Evolutionary conservation across 768 basidiomycete species (phyloP), one percentile per base, ranked within the genome.

Genomic region (Amanita brunnescens): DNA sequence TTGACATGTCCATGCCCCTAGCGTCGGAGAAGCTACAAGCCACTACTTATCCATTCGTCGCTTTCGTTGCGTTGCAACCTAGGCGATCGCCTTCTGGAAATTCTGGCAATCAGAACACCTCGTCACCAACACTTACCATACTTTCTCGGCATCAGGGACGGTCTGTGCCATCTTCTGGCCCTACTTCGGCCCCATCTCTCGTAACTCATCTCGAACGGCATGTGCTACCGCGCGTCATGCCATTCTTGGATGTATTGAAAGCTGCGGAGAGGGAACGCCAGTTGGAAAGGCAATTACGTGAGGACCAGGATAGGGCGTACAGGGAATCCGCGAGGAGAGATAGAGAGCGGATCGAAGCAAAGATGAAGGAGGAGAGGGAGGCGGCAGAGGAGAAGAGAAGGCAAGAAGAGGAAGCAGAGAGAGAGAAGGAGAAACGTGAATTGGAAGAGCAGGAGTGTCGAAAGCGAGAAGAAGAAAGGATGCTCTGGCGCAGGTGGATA

Each of bases 41-140:
- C 2, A 92, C 93, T 1, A 91, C 93, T 0, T 96, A 87, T 60
- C 96, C 95, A 0, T 94, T 94, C 55, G 75, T 99, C 43, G 89
- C 90, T 1, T 99, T 97, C 65, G 65, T 96, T 43, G 85, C 93
- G 1, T 79, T 96, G 43, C 90, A 97, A 61, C 84, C 90, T 0
- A 78, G 78, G 14, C 78, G 80, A 26, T 72, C 65, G 18, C 63
- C 71, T 4, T 64, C 67, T 20, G 66, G 72, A 0, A 60, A 71
- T 5, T 58, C 70, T 4, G 61, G 62, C 2, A 56, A 72, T 5
- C 55, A 68, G 0, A 47, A 64, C 26, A 62, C 68, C 3, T 58
- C 63, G 26, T 60, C 66, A 0, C 77, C 87, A 0, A 67, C 74
- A 2, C 72, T 97, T 10, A 90, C 90, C 13, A 79, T 97, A 39